A percentile compares a stretch with the other conserved stretches of the same genome.
Conservation (phyloP, 148 eudicot species). For the Beta vulgaris region DNA sequence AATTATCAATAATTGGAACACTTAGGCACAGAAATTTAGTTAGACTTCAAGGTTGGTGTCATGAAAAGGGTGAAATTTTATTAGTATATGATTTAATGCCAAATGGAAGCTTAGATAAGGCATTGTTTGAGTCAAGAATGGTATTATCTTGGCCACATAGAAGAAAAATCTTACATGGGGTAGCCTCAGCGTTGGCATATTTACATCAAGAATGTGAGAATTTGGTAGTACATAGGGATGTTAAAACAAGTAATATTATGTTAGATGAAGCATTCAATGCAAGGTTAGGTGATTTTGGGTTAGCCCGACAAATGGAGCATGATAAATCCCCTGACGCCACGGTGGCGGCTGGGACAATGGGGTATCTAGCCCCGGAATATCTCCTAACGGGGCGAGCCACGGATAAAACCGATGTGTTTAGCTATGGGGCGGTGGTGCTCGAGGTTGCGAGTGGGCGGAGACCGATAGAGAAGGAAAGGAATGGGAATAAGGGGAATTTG, state of each 20-base stretch:
- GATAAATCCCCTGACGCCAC: slow-evolving; percentile 75
- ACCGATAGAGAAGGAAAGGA: slow-evolving; percentile 57
- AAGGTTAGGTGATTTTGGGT: slow-evolving; percentile 66
- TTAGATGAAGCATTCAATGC: slow-evolving; percentile 69
- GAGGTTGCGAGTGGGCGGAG: slow-evolving; percentile 78
- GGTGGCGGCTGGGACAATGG: slow-evolving; percentile 85
- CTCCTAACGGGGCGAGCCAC: slow-evolving; percentile 64
- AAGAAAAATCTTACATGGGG: slow-evolving; percentile 56
- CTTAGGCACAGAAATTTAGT: slow-evolving; percentile 86
- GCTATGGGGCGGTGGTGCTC: slow-evolving; percentile 73
- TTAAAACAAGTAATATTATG: slow-evolving; percentile 81
- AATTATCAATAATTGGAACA: slow-evolving; percentile 77
- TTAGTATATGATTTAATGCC: slow-evolving; percentile 79
- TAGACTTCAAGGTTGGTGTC: slow-evolving; percentile 88
- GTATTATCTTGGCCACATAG: slow-evolving; percentile 55
- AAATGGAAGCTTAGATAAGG: slow-evolving; percentile 89
- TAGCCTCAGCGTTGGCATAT: slow-evolving; percentile 73
- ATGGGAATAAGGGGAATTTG: slow-evolving; percentile 36
- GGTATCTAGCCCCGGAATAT: slow-evolving; percentile 80
- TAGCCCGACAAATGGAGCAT: slow-evolving; percentile 67
- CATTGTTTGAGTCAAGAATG: slow-evolving; percentile 57
- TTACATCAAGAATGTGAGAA: slow-evolving; percentile 86
- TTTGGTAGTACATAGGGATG: slow-evolving; percentile 70
- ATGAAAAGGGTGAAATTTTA: slow-evolving; percentile 75
- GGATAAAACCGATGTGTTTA: slow-evolving; percentile 66